Conservation (phyloP, 176 grass and related monocot species). For the Luzula sylvatica region DNA sequence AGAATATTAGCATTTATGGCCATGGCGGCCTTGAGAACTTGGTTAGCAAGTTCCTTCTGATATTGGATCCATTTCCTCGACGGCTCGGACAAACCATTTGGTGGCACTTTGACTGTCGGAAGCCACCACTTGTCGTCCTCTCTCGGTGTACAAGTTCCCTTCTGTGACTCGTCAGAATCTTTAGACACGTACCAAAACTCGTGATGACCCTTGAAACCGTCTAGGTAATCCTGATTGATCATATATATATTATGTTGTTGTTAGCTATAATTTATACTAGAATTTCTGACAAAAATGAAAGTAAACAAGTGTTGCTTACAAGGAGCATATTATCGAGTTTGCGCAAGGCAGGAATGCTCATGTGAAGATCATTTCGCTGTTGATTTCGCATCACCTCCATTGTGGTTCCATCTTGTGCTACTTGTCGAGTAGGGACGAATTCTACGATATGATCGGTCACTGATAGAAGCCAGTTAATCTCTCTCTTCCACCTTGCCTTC, state of each 20-base stretch:
- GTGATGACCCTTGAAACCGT: conserved; percentile 38
- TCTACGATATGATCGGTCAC: conserved; percentile 84
- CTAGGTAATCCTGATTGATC: conserved; percentile 48
- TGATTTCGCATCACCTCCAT: conserved; percentile 96
- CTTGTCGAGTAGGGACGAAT: conserved; percentile 64
- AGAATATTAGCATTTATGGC: conserved; percentile 63
- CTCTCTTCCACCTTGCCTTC: conserved; percentile 67
- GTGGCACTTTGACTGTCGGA: conserved; percentile 56
- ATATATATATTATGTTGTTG: neutral
- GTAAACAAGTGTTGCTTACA: conserved; percentile 27
- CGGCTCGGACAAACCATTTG: conserved; percentile 36
- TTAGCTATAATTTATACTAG: neutral
- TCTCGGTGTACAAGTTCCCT: conserved; percentile 14
- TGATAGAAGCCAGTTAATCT: conserved; percentile 75
- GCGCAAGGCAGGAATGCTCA: conserved; percentile 74
- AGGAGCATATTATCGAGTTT: conserved; percentile 81
- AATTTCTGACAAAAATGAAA: neutral
- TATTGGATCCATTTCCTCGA: conserved; percentile 49
- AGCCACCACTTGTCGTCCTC: conserved; percentile 78
- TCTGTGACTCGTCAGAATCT: conserved; percentile 24
- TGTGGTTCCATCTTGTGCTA: conserved; percentile 39
- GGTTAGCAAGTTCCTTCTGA: conserved; percentile 63
- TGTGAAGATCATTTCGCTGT: conserved; percentile 68
- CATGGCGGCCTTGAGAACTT: conserved; percentile 79
- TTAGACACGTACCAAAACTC: conserved; percentile 70